phyloP scores from a whole-genome alignment of 768 basidiomycete genomes.

The Clitopilus passeckerianus region DNA sequence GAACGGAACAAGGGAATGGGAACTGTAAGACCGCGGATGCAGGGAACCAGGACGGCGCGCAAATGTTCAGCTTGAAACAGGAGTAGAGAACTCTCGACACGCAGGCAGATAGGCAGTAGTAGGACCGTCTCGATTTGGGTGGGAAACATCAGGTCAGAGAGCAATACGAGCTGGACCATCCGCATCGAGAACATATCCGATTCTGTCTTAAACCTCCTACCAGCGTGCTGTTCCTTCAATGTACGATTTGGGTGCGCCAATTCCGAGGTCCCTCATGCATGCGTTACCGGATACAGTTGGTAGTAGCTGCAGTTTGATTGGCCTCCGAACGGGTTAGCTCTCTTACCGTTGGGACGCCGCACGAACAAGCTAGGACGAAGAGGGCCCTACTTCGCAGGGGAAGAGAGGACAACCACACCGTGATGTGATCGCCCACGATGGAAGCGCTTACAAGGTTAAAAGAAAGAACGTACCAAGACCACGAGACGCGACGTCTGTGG shows the following conservation, averaged over 20 bases:
- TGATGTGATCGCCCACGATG: constrained; percentile 1
- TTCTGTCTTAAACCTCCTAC: background rate
- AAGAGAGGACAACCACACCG: constrained; percentile 14
- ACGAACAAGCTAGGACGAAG: constrained; percentile 15
- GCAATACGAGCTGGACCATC: background rate
- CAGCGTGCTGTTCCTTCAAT: background rate
- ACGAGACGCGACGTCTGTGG: constrained; percentile 99
- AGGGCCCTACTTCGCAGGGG: constrained; percentile 13
- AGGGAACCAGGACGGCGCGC: constrained; percentile 26
- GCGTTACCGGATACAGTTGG: constrained; percentile 2
- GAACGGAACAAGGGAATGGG: constrained; percentile 20
- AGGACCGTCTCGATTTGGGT: constrained; percentile 10
- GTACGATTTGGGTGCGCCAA: background rate
- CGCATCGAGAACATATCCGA: background rate
- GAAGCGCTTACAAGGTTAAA: constrained; percentile 42
- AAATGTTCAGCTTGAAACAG: constrained; percentile 41
- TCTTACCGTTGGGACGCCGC: constrained; percentile 20
- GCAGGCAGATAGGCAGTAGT: constrained; percentile 33
- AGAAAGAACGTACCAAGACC: constrained; percentile 92
- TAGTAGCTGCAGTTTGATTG: constrained; percentile 10
- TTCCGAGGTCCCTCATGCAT: background rate
- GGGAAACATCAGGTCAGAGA: background rate
- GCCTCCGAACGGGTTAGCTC: constrained; percentile 13
- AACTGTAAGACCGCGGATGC: constrained; percentile 18
- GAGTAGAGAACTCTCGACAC: constrained; percentile 50